Evolutionary conservation across 306 rosid genomes (phyloP).

Genomic region (Mimosa pudica): DNA sequence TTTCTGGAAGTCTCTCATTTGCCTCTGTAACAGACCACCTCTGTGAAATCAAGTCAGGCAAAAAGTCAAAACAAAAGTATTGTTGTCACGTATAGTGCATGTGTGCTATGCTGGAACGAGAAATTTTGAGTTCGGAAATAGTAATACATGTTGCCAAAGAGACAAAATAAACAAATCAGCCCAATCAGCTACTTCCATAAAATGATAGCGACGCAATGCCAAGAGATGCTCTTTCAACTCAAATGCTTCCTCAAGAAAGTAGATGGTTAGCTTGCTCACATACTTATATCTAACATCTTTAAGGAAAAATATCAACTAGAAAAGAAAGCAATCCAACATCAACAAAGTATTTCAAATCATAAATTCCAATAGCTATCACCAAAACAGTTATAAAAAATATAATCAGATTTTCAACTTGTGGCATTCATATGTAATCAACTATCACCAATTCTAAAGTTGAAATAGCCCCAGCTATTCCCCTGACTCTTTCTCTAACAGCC

Average conservation of each 20-base stretch:
- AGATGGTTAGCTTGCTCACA: constrained; percentile 88
- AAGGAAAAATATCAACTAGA: constrained; percentile 48
- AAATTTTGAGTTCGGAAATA: constrained; percentile 34
- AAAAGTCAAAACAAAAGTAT: constrained; percentile 32
- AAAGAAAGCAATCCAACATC: constrained; percentile 29
- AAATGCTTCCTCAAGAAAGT: constrained; percentile 87
- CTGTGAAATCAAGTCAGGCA: constrained; percentile 55
- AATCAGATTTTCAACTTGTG: not conserved
- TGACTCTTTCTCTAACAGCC: not conserved
- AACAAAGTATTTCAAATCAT: constrained; percentile 34
- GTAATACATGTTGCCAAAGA: constrained; percentile 81
- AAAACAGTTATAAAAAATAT: constrained; percentile 13
- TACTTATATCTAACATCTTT: constrained; percentile 70
- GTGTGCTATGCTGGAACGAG: constrained; percentile 24
- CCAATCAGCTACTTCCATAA: constrained; percentile 97
- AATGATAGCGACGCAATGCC: constrained; percentile 85
- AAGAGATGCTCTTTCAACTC: constrained; percentile 82
- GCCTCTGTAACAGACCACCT: constrained; percentile 82
- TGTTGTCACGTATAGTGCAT: not conserved
- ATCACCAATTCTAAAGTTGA: not conserved
- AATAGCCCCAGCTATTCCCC: not conserved
- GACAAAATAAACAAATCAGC: constrained; percentile 90
- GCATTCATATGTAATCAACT: not conserved
- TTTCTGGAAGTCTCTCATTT: constrained; percentile 75
- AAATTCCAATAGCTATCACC: constrained; percentile 24